A percentile compares a stretch with the other conserved stretches of the same genome.
These are phyloP conservation scores for Penicillium palitans DNA, from an alignment of 2,329 filamentous ascomycete species.

Conservation along the genomic window DNA sequence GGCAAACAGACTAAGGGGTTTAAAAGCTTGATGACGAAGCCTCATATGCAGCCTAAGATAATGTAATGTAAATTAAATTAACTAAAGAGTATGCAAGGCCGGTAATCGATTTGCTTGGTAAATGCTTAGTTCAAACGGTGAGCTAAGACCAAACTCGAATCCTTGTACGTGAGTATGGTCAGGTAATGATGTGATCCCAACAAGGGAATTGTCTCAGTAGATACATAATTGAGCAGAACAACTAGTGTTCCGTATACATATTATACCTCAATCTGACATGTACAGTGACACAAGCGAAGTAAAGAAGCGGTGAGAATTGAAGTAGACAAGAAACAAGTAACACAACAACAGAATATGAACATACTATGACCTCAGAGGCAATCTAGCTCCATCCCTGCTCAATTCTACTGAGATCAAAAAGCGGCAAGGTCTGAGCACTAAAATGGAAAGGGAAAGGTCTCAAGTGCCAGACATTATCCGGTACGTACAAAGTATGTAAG, in stretches of 20 bases:
- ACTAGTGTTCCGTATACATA: not conserved
- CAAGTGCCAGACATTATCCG: too few species aligned
- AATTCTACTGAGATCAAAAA: too few species aligned
- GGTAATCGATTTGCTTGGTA: not conserved
- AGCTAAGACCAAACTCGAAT: not conserved
- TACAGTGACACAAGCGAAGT: not conserved
- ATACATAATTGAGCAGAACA: not conserved
- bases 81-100: not conserved
- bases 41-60: not conserved
- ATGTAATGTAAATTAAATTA: not conserved
- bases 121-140: not conserved
- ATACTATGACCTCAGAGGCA: not conserved
- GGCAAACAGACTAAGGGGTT: not conserved
- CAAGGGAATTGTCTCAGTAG: not conserved
- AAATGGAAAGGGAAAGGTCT: too few species aligned
- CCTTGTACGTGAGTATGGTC: not conserved
- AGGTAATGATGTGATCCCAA: not conserved
- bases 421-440: too few species aligned
- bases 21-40: not conserved
- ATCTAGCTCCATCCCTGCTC: not conserved
- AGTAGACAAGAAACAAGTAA: not conserved
- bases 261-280: not conserved
- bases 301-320: slow-evolving; percentile 1
- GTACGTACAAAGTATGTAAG: not conserved
- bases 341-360: not conserved